phyloP scores from a whole-genome alignment of 345 rosid genomes.

The Euphorbia tirucalli region DNA sequence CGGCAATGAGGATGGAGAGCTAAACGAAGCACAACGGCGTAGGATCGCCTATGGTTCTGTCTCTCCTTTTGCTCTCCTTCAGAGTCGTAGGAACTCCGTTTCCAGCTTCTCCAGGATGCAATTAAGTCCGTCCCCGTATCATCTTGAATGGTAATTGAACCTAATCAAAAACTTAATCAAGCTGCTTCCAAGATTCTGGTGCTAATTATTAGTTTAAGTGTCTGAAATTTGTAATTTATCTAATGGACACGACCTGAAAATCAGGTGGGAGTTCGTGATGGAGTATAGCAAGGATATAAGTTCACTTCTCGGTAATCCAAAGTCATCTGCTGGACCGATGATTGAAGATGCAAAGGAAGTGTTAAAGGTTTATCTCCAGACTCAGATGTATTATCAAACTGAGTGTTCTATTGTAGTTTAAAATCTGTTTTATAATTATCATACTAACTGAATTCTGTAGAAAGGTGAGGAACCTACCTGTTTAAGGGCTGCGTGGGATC shows the following conservation, averaged over 20 bases:
- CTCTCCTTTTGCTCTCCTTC: constrained; percentile 84
- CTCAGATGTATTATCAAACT: background rate
- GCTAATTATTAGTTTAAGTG: too few species aligned
- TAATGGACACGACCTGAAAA: background rate
- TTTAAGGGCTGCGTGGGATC: constrained; percentile 96
- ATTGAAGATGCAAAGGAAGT: constrained; percentile 65
- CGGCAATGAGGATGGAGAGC: constrained; percentile 53
- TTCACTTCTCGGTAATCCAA: constrained; percentile 53
- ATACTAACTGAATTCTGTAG: constrained; percentile 27
- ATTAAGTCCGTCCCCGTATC: constrained; percentile 49
- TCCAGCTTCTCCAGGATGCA: constrained; percentile 56
- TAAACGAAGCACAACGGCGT: constrained; percentile 68
- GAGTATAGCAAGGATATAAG: constrained; percentile 84
- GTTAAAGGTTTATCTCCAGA: constrained; percentile 44
- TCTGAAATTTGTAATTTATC: background rate
- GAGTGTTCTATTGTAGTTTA: background rate
- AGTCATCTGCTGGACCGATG: constrained; percentile 31
- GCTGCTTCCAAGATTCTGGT: too few species aligned
- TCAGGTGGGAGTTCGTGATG: constrained; percentile 86
- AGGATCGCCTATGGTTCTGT: constrained; percentile 80
- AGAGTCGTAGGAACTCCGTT: constrained; percentile 67
- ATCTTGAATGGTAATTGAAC: constrained; percentile 58
- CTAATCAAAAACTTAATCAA: background rate
- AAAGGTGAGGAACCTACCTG: constrained; percentile 51
- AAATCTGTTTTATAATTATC: background rate